Percentiles rank a stretch among this genome's conserved stretches.
Evolutionary conservation across 306 rosid species (phyloP).

Genomic region (Styphnolobium japonicum): DNA sequence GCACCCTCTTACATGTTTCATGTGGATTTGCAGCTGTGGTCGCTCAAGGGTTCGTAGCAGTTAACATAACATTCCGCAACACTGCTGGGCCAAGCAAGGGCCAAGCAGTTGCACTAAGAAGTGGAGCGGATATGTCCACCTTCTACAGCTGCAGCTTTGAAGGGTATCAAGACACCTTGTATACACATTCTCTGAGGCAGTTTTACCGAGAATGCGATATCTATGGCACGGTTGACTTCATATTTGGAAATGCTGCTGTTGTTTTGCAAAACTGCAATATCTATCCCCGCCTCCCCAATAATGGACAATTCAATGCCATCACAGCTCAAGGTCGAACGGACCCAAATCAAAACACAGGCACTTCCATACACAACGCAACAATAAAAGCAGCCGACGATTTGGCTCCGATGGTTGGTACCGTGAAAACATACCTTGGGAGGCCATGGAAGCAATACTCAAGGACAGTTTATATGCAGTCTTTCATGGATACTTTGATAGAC

Average conservation of each 20-base stretch:
- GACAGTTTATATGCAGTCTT: constrained; percentile 62
- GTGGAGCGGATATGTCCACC: constrained; percentile 39
- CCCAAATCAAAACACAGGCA: constrained; percentile 48
- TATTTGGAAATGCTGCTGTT: constrained; percentile 45
- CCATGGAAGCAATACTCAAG: constrained; percentile 79
- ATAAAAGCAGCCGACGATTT: constrained; percentile 37
- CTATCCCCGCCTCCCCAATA: constrained; percentile 35
- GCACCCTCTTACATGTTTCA: neutral
- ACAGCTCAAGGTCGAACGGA: constrained; percentile 55
- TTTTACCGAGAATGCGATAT: constrained; percentile 54
- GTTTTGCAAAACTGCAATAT: constrained; percentile 53
- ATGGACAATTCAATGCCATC: constrained; percentile 44
- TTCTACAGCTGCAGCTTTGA: constrained; percentile 57
- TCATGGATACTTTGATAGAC: constrained; percentile 48
- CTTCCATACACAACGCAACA: constrained; percentile 34
- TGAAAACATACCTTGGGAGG: constrained; percentile 61
- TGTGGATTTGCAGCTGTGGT: constrained; percentile 56
- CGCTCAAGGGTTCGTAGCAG: constrained; percentile 66
- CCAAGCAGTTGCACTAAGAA: constrained; percentile 55
- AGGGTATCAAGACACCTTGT: constrained; percentile 54
- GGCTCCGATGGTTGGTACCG: constrained; percentile 10
- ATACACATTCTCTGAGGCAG: constrained; percentile 46
- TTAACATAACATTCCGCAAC: constrained; percentile 40
- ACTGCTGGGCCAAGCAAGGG: constrained; percentile 47
- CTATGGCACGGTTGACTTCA: constrained; percentile 52